Percentiles rank a stretch among this genome's conserved stretches.
Evolutionary conservation across 1,284 basidiomycete genomes (phyloP).

Genomic region (Sanghuangporus baumii): DNA sequence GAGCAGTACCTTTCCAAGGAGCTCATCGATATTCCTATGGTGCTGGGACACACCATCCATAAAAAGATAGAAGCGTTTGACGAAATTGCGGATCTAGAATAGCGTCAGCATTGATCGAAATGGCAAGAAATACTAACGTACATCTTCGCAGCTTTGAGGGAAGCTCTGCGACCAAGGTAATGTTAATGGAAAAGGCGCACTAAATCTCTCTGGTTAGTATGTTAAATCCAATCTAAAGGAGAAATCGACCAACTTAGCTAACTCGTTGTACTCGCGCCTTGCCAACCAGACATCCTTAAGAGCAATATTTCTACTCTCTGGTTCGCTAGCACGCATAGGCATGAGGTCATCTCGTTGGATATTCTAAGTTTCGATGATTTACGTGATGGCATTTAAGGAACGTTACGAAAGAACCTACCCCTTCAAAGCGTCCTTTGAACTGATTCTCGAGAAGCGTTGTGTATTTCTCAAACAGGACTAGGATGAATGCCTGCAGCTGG

Average conservation of each 20-base stretch:
- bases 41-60: constrained; percentile 92
- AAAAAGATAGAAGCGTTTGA: constrained; percentile 96
- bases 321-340: constrained; percentile 80
- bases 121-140: constrained; percentile 29
- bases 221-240: not conserved
- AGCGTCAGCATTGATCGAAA: not conserved
- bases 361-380: constrained; percentile 46
- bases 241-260: constrained; percentile 48
- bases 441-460: constrained; percentile 79
- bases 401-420: constrained; percentile 37
- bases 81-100: constrained; percentile 78
- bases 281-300: constrained; percentile 84
- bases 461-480: constrained; percentile 89
- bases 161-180: constrained; percentile 96
- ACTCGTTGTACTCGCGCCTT: constrained; percentile 56
- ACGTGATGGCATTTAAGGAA: not conserved
- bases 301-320: constrained; percentile 70
- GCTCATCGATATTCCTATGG: constrained; percentile 88
- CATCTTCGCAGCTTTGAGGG: constrained; percentile 91
- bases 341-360: constrained; percentile 87
- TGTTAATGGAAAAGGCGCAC: constrained; percentile 65
- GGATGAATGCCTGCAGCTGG: constrained; percentile 79
- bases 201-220: constrained; percentile 27
- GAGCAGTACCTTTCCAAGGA: constrained; percentile 72
- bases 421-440: constrained; percentile 79